Base-by-base conservation (phyloP, 257 asterid genomes). In the Fraxinus anomala region DNA sequence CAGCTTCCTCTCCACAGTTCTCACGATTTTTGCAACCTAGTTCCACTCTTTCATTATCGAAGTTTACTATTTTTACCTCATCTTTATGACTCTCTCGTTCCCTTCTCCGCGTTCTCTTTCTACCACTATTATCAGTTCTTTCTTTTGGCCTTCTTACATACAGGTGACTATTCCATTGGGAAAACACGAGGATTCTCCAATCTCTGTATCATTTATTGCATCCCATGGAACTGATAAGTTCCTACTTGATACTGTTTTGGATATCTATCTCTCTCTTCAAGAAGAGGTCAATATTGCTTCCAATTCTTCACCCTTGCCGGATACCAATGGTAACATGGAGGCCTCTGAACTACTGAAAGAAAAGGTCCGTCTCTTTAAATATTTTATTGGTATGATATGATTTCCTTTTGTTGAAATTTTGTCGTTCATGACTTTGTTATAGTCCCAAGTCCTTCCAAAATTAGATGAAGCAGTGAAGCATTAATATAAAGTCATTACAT, bases 91-190 rank as follows among this genome's bases (percentile, higher is more conserved):
- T 59, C 70, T 30, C 81, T 65, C 65, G 13, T 37, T 54, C 24
- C 61, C 71, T 47, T 36, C 66, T 69, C 19, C 3, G 16, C 49
- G 30, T 19, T 19, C 67, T 37, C 16, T 40, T 21, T 40, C 14
- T 63, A 3, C 19, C 36, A 26, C 36, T 63, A 13, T 63, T 24
- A 24, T 63, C 17, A 63, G 69, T 23, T 24, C 31, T 19, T 68
- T 11, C 0, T 49, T 40, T 67, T 74, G 30, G 19, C 69, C 34
- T 80, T 69, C 31, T 59, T 73, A 44, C 54, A 12, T 42, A 42
- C 82, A 92, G 99, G 97, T 87, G 31, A 75, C 94, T 66, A 75
- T 92, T 84, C 99, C 99, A 65, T 80, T 93, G 10, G 98, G 99
- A 73, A 86, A 78, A 80, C 87, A 92, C 66, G 93, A 89, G 71